Evolutionary conservation across 345 rosid genomes (phyloP).

Genomic region (Populus simonii): DNA sequence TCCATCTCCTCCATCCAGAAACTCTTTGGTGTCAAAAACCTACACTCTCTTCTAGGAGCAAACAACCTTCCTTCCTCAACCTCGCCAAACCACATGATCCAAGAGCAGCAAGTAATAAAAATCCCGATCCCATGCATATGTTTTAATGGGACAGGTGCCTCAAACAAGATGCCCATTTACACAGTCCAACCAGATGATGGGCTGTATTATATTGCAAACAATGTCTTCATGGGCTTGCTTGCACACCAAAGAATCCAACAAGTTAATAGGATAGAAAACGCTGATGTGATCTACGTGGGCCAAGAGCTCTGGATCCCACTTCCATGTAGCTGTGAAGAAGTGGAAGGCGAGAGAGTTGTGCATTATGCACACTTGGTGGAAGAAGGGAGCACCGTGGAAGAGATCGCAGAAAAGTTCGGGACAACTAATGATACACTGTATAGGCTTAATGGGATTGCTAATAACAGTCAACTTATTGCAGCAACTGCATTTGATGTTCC

Average conservation of each 20-base stretch:
- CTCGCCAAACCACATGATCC: slow-evolving; percentile 26
- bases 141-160: slow-evolving; percentile 50
- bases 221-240: slow-evolving; percentile 33
- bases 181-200: slow-evolving; percentile 38
- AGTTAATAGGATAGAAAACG: slow-evolving; percentile 28
- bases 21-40: slow-evolving; percentile 46
- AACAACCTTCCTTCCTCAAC: slow-evolving; percentile 48
- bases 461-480: slow-evolving; percentile 30
- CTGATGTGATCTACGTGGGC: slow-evolving; percentile 23
- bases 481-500: slow-evolving; percentile 51
- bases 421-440: slow-evolving; percentile 30
- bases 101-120: neutral
- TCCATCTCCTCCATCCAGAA: slow-evolving; percentile 37
- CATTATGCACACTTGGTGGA: slow-evolving; percentile 61
- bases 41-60: slow-evolving; percentile 50
- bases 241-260: slow-evolving; percentile 27
- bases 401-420: slow-evolving; percentile 46
- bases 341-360: slow-evolving; percentile 39
- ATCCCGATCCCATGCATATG: slow-evolving; percentile 67
- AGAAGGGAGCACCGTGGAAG: slow-evolving; percentile 37
- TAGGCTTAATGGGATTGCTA: slow-evolving; percentile 42
- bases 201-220: slow-evolving; percentile 38
- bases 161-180: slow-evolving; percentile 43
- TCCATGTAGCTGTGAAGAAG: slow-evolving; percentile 63
- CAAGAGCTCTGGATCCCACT: slow-evolving; percentile 54